A percentile compares a stretch with the other conserved stretches of the same genome.
phyloP scores from a whole-genome alignment of 73 alveolate species.

The Durusdinium trenchii region DNA sequence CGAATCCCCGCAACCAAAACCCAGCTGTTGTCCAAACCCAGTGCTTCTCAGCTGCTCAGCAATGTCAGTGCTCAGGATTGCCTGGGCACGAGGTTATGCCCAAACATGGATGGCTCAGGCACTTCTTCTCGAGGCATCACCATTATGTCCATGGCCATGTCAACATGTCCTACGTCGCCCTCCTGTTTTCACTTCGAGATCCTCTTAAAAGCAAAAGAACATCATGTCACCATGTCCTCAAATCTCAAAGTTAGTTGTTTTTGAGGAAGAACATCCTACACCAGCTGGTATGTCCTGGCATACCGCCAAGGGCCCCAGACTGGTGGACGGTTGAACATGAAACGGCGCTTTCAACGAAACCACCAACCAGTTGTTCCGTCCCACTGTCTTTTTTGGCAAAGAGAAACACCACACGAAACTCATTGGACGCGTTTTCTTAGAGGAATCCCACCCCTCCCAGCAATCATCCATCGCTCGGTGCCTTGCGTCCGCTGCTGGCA shows the following conservation, averaged over 20 bases:
- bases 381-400: not conserved
- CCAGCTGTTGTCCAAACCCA: no score
- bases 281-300: not conserved
- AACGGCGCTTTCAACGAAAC: no score
- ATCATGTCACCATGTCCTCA: not conserved
- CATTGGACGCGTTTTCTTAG: not conserved
- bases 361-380: no score
- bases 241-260: not conserved
- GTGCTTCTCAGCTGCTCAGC: slow-evolving; percentile 14
- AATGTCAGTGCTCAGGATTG: slow-evolving; percentile 50
- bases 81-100: not conserved
- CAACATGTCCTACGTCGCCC: no score
- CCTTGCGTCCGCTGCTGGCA: slow-evolving; percentile 18
- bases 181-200: no score
- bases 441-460: not conserved
- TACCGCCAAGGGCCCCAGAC: not conserved
- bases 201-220: not conserved
- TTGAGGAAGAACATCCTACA: no score
- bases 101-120: not conserved
- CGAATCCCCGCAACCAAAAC: no score
- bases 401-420: not conserved
- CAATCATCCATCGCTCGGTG: not conserved
- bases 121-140: not conserved
- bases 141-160: no score
- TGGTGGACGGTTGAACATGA: no score